Evolutionary conservation across 495 filamentous ascomycete species (phyloP).

Genomic region (Penicillium simplicissimum): DNA sequence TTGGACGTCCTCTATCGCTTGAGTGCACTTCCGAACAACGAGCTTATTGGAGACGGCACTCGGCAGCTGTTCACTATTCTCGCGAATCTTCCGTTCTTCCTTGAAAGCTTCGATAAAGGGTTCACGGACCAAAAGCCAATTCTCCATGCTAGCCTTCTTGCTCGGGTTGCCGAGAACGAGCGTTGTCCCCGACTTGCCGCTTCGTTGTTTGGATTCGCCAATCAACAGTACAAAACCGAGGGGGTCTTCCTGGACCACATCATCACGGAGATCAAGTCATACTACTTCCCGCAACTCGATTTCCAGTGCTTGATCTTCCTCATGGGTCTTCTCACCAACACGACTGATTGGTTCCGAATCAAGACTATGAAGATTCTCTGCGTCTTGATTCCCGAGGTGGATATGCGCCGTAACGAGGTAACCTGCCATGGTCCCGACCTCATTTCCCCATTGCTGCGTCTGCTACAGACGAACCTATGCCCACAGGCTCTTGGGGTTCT

Average conservation of each 20-base stretch:
- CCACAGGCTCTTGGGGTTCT: slow-evolving; percentile 87
- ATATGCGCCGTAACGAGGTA: slow-evolving; percentile 90
- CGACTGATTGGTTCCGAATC: slow-evolving; percentile 81
- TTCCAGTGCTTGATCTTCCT: slow-evolving; percentile 83
- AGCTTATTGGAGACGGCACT: slow-evolving; percentile 77
- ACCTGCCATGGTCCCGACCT: slow-evolving; percentile 90
- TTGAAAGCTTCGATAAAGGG: slow-evolving; percentile 72
- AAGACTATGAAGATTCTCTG: slow-evolving; percentile 89
- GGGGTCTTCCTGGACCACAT: slow-evolving; percentile 78
- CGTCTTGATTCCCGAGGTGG: slow-evolving; percentile 82
- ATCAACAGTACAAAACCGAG: slow-evolving; percentile 64
- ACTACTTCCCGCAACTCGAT: slow-evolving; percentile 82
- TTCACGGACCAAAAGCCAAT: slow-evolving; percentile 54
- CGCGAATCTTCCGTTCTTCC: slow-evolving; percentile 87
- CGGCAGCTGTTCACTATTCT: slow-evolving; percentile 81
- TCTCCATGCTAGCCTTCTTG: slow-evolving; percentile 66
- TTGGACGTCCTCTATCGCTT: slow-evolving; percentile 77
- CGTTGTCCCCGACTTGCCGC: slow-evolving; percentile 46
- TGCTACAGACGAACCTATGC: slow-evolving; percentile 91
- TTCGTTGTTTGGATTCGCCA: slow-evolving; percentile 68
- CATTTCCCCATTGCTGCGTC: slow-evolving; percentile 86
- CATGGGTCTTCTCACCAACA: slow-evolving; percentile 89
- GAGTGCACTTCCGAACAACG: slow-evolving; percentile 74
- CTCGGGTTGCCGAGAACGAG: slow-evolving; percentile 70
- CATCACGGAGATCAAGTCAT: slow-evolving; percentile 71